Conservation (phyloP, 2,329 filamentous ascomycete species). For the Sporothrix variecibatus region DNA sequence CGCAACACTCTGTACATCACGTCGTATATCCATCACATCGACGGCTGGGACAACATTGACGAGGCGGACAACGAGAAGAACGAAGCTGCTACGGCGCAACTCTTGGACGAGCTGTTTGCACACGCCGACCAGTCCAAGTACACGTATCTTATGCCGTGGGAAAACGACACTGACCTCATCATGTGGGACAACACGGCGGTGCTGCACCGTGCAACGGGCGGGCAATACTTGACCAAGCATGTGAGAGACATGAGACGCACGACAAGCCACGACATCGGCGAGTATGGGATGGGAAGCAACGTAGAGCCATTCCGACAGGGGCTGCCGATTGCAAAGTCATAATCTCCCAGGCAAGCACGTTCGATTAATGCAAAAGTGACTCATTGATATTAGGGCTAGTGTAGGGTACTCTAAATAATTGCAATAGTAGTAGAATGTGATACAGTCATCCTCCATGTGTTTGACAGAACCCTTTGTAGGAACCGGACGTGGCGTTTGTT, state of each 20-base stretch:
- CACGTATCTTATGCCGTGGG: background rate
- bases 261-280: background rate
- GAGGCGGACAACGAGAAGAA: background rate
- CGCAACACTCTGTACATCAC: background rate
- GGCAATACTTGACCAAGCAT: background rate
- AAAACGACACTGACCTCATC: background rate
- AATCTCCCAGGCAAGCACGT: background rate
- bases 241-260: background rate
- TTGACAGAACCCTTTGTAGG: too few relatives aligned
- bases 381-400: too few relatives aligned
- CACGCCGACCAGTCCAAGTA: background rate
- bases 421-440: too few relatives aligned
- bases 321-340: background rate
- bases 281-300: background rate
- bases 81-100: background rate
- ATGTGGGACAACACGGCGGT: background rate
- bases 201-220: background rate
- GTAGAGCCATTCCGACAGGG: background rate
- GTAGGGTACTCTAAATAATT: too few relatives aligned
- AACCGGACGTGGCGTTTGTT: too few relatives aligned
- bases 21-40: background rate
- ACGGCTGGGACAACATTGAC: background rate
- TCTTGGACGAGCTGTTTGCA: background rate
- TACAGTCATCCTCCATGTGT: too few relatives aligned
- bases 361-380: too few relatives aligned